Base-by-base conservation (phyloP, 1,284 basidiomycete species). In the Apiotrichum siamense region DNA sequence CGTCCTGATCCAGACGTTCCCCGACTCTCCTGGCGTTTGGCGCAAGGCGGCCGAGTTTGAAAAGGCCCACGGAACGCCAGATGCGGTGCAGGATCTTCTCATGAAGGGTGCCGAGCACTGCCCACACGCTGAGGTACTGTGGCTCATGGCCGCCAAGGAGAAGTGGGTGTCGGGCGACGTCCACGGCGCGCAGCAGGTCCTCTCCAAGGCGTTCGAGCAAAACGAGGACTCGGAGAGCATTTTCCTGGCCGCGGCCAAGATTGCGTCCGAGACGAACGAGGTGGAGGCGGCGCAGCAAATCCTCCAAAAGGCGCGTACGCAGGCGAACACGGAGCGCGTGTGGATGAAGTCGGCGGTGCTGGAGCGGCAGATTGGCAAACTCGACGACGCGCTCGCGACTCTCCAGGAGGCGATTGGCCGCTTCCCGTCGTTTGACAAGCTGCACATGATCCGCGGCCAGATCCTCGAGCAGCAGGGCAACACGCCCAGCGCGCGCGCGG, bases 331-430 rank as follows among this genome's bases (percentile, higher is more conserved):
- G 0, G 85, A 92, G 62, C 77, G 91, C 69, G 92, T 93, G 49
- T 98, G 94, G 94, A 89, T 97, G 87, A 98, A 98, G 73, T 91
- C 88, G 6, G 92, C 88, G 1, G 87, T 91, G 1, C 91, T 98
- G 60, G 92, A 97, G 68, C 81, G 93, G 4, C 87, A 94, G 66
- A 86, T 93, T 67, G 86, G 86, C 1, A 80, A 84, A 54, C 75
- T 81, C 6, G 79, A 82, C n/a, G 79, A 79, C 5, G 90, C 92
- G 0, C 78, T 97, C 7, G 77, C 81, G 57, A 86, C 86, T 0
- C 78, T 91, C 13, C 78, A 82, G n/a, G 76, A 81, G 17, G 92
- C 87, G 0, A 77, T 94, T 31, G 72, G 72, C 48, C 89, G 86
- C 65, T 97, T 89, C 78, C 86, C 91, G 1, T 80, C 81, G 52